These are phyloP conservation scores for Fomitopsis betulina DNA, from an alignment of 1,284 basidiomycete genomes.

Conservation along the genomic window DNA sequence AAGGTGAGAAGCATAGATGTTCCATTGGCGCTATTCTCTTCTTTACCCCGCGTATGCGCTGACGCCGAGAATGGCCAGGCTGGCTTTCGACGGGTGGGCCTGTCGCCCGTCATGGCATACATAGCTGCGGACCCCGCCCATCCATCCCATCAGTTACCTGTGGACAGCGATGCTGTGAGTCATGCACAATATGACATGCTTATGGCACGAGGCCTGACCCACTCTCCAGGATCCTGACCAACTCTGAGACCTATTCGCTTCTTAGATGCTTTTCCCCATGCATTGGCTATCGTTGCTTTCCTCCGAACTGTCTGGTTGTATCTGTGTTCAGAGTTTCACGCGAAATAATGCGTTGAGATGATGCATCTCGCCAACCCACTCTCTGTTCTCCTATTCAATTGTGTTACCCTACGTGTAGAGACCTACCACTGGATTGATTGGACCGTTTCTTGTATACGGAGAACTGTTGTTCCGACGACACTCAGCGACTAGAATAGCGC, in stretches of 20 bases:
- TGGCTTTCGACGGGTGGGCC: slow-evolving; percentile 3
- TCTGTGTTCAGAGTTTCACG: not conserved
- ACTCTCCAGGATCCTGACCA: not conserved
- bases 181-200: not conserved
- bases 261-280: too few species aligned
- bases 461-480: too few species aligned
- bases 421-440: not conserved
- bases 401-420: not conserved
- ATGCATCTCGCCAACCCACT: not conserved
- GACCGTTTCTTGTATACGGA: not conserved
- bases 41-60: not conserved
- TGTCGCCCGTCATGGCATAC: slow-evolving; percentile 5
- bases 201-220: not conserved
- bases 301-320: not conserved
- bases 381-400: not conserved
- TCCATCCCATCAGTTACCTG: not conserved
- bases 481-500: too few species aligned
- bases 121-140: not conserved
- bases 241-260: not conserved
- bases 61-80: not conserved
- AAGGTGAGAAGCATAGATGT: not conserved
- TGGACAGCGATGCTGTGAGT: slow-evolving; percentile 1
- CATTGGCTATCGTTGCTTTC: not conserved
- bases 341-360: not conserved
- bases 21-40: not conserved